A percentile compares a stretch with the other conserved stretches of the same genome.
These are phyloP conservation scores for Daldinia decipiens DNA, from an alignment of 495 filamentous ascomycete species.

Conservation along the genomic window DNA sequence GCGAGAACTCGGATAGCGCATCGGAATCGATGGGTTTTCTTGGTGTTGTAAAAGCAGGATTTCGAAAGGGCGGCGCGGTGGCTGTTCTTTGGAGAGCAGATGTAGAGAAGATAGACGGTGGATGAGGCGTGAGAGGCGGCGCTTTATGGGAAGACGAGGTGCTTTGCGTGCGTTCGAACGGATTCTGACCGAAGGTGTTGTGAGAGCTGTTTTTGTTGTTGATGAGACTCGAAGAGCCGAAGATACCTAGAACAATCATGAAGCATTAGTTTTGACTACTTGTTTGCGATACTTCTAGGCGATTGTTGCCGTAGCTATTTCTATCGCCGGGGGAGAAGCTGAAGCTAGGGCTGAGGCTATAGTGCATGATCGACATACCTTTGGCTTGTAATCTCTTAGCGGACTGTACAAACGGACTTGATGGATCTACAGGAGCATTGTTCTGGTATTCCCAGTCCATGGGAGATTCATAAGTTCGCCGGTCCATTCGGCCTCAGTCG, in stretches of 20 bases:
- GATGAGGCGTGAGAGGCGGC: slow-evolving; percentile 49
- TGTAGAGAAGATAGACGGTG: slow-evolving; percentile 51
- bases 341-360: slow-evolving; percentile 7
- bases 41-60: slow-evolving; percentile 80
- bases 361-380: slow-evolving; percentile 20
- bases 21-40: slow-evolving; percentile 74
- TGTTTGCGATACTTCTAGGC: slow-evolving; percentile 6
- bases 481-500: slow-evolving; percentile 49
- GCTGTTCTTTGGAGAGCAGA: slow-evolving; percentile 49
- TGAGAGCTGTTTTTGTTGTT: slow-evolving; percentile 18
- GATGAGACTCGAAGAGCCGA: slow-evolving; percentile 34
- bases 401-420: slow-evolving; percentile 58
- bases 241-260: slow-evolving; percentile 21
- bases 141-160: slow-evolving; percentile 50
- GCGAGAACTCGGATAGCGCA: slow-evolving; percentile 71
- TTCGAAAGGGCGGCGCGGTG: slow-evolving; percentile 65
- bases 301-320: neutral
- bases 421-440: slow-evolving; percentile 55
- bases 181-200: slow-evolving; percentile 42
- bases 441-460: slow-evolving; percentile 65
- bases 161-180: slow-evolving; percentile 48
- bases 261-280: slow-evolving; percentile 10
- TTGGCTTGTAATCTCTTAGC: slow-evolving; percentile 38
- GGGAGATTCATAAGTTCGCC: slow-evolving; percentile 56
- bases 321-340: neutral